phyloP scores from a whole-genome alignment of 2,329 filamentous ascomycete species.

The Ascochyta lentis region DNA sequence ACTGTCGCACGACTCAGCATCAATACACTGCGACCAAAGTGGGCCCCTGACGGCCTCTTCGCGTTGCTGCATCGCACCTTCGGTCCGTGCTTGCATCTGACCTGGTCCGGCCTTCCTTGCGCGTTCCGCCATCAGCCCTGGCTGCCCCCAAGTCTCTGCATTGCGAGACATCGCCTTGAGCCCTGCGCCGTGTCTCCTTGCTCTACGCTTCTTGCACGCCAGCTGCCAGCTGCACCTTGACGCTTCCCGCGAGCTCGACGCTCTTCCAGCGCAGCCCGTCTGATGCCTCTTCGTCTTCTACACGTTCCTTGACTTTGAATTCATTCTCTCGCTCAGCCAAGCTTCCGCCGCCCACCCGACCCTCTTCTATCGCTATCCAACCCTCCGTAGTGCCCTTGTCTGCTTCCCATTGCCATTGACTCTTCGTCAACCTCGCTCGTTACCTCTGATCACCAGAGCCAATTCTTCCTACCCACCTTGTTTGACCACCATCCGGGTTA shows the following conservation, averaged over 20 bases:
- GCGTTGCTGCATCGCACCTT: conserved; percentile 27
- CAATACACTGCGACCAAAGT: conserved; percentile 24
- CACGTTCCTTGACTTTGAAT: conserved; percentile 27
- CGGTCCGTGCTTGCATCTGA: conserved; percentile 30
- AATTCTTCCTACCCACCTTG: conserved; percentile 30
- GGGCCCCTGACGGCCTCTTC: conserved; percentile 30
- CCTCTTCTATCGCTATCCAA: conserved; percentile 19
- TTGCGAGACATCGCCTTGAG: conserved; percentile 31
- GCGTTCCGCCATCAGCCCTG: conserved; percentile 35
- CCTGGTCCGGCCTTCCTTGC: conserved; percentile 26
- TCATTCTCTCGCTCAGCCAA: conserved; percentile 23
- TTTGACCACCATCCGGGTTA: conserved; percentile 44
- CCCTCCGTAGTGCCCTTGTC: conserved; percentile 13
- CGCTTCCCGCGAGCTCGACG: conserved; percentile 38
- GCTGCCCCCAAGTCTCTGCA: conserved; percentile 32
- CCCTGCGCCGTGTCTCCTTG: conserved; percentile 22
- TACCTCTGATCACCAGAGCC: conserved; percentile 5
- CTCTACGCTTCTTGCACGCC: conserved; percentile 26
- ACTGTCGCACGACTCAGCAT: conserved; percentile 40
- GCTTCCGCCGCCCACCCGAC: conserved; percentile 20
- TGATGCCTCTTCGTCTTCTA: conserved; percentile 20
- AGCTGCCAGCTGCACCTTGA: conserved; percentile 24
- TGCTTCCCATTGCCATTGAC: conserved; percentile 2
- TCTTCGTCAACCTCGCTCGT: not conserved
- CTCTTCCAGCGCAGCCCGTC: conserved; percentile 27